These are phyloP conservation scores for Silene noctiflora DNA, from an alignment of 179 eudicot genomes.

Conservation along the genomic window DNA sequence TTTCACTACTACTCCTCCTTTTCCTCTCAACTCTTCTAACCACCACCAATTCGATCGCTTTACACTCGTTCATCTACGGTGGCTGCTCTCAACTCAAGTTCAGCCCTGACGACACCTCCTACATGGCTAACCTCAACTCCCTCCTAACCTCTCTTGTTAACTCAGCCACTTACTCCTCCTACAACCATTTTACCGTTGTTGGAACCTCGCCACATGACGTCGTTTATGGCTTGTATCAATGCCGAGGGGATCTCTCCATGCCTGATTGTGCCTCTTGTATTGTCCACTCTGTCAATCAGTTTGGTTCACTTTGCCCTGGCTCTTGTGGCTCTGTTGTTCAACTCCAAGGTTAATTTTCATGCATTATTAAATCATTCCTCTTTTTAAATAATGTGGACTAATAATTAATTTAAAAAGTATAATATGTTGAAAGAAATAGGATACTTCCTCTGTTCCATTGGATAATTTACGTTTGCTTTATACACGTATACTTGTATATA, in stretches of 20 bases:
- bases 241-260: constrained; percentile 72
- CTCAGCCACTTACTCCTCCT: constrained; percentile 68
- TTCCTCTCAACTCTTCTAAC: constrained; percentile 18
- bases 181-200: constrained; percentile 60
- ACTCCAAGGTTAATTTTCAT: constrained; percentile 39
- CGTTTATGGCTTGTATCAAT: constrained; percentile 77
- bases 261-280: constrained; percentile 61
- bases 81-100: constrained; percentile 69
- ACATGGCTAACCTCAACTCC: constrained; percentile 68
- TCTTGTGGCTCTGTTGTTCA: constrained; percentile 61
- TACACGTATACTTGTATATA: too few relatives aligned
- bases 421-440: too few relatives aligned
- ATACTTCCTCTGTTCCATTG: too few relatives aligned
- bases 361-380: too few relatives aligned
- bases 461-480: too few relatives aligned
- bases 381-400: too few relatives aligned
- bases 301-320: constrained; percentile 47
- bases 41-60: constrained; percentile 28
- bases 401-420: too few relatives aligned
- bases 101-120: constrained; percentile 46
- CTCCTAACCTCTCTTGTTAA: constrained; percentile 64
- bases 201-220: constrained; percentile 40
- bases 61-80: constrained; percentile 55
- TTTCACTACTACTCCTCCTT: neutral
- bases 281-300: constrained; percentile 39